Evolutionary conservation across 2,329 filamentous ascomycete genomes (phyloP).

Genomic region (Xylogone sp.): DNA sequence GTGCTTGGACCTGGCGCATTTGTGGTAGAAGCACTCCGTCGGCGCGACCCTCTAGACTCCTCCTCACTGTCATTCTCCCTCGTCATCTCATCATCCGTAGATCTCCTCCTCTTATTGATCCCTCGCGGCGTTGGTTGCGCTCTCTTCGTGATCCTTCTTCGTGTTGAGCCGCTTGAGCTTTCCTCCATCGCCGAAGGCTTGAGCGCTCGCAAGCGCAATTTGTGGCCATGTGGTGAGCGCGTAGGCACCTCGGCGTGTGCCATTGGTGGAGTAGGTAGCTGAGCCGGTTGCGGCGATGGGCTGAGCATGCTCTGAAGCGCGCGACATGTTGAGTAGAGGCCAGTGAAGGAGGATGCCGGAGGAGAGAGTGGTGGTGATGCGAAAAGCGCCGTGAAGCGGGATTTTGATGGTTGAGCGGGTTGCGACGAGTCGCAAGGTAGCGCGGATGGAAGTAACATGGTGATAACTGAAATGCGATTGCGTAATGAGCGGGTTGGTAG

Average conservation of each 20-base stretch:
- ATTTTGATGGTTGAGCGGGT: constrained; percentile 35
- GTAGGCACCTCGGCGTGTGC: constrained; percentile 21
- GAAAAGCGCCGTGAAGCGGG: constrained; percentile 41
- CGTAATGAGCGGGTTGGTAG: not conserved
- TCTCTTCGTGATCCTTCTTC: constrained; percentile 49
- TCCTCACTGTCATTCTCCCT: constrained; percentile 24
- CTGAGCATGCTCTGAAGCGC: constrained; percentile 57
- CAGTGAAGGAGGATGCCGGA: constrained; percentile 49
- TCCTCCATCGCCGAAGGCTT: constrained; percentile 20
- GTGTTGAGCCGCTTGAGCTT: constrained; percentile 16
- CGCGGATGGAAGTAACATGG: constrained; percentile 57
- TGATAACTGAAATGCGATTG: constrained; percentile 10
- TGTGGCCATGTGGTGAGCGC: constrained; percentile 29
- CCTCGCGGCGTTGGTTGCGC: constrained; percentile 36
- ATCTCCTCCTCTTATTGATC: constrained; percentile 50
- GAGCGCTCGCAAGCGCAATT: constrained; percentile 52
- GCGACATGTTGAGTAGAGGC: constrained; percentile 57
- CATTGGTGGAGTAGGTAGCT: constrained; percentile 54
- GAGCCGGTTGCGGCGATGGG: constrained; percentile 32
- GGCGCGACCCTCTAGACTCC: constrained; percentile 9
- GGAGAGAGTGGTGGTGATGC: constrained; percentile 51
- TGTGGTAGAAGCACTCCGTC: constrained; percentile 1
- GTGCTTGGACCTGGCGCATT: constrained; percentile 35
- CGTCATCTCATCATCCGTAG: constrained; percentile 40
- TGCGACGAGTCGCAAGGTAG: constrained; percentile 47